A percentile compares a stretch with the other conserved stretches of the same genome.
phyloP scores from a whole-genome alignment of 305 asterid species.

The Solanum hybrid region DNA sequence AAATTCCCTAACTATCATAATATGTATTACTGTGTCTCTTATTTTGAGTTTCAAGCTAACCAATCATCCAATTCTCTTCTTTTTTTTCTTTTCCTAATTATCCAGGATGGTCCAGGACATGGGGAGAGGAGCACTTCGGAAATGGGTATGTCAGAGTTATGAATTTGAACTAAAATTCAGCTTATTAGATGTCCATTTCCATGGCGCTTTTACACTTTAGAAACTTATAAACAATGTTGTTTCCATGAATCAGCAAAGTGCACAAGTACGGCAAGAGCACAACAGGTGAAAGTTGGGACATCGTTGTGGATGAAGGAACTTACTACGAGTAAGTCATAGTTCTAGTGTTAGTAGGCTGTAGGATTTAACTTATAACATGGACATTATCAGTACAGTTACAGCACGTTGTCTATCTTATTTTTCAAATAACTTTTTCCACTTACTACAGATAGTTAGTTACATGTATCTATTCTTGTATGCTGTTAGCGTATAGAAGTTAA shows the following conservation, averaged over 20 bases:
- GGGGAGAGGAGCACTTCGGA: slow-evolving; percentile 99
- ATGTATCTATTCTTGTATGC: not conserved
- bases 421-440: not conserved
- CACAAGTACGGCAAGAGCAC: slow-evolving; percentile 97
- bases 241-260: slow-evolving; percentile 55
- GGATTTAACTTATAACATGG: not conserved
- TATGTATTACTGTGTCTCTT: not conserved
- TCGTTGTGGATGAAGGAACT: slow-evolving; percentile 90
- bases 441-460: not conserved
- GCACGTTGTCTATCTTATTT: not conserved
- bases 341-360: not conserved
- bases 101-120: slow-evolving; percentile 96
- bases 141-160: slow-evolving; percentile 52
- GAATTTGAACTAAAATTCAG: not conserved
- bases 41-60: not conserved
- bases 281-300: slow-evolving; percentile 98
- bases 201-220: not conserved
- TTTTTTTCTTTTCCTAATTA: not conserved
- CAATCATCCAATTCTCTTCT: not conserved
- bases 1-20: not conserved
- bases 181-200: not conserved
- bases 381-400: not conserved
- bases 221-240: not conserved
- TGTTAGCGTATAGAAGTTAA: not conserved
- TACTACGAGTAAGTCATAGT: slow-evolving; percentile 62